Evolutionary conservation across 2,329 filamentous ascomycete species (phyloP).

Genomic region (Claviceps capensis): DNA sequence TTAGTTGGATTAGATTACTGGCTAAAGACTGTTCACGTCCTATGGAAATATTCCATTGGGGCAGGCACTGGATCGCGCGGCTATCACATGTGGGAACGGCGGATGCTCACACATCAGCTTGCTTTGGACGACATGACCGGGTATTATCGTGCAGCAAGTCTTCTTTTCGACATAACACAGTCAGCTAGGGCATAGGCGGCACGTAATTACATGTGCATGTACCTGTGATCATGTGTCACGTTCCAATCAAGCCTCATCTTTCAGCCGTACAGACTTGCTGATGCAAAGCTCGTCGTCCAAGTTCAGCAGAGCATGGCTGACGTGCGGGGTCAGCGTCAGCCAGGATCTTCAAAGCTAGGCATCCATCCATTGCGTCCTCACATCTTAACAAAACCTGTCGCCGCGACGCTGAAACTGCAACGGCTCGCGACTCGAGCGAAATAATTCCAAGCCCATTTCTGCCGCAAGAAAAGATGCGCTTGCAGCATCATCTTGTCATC

Average conservation of each 20-base stretch:
- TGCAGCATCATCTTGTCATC: background rate
- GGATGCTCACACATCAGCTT: too few relatives aligned
- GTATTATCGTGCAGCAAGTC: too few relatives aligned
- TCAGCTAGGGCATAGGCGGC: too few relatives aligned
- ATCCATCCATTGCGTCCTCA: background rate
- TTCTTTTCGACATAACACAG: too few relatives aligned
- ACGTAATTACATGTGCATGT: background rate
- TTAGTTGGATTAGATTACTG: background rate
- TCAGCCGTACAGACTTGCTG: background rate
- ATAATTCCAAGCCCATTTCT: background rate
- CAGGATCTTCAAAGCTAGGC: too few relatives aligned
- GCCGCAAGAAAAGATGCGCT: background rate
- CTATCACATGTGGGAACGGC: too few relatives aligned
- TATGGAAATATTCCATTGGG: too few relatives aligned
- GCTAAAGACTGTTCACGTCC: too few relatives aligned
- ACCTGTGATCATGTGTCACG: background rate
- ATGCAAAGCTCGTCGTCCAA: background rate
- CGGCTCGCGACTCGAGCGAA: background rate
- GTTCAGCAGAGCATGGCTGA: background rate
- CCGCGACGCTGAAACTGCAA: background rate
- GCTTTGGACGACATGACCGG: too few relatives aligned
- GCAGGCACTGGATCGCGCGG: too few relatives aligned
- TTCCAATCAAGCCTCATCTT: background rate
- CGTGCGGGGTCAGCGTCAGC: background rate
- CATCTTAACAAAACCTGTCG: background rate